Evolutionary conservation across 495 filamentous ascomycete species (phyloP).

Genomic region (Penicillium maclennaniae): DNA sequence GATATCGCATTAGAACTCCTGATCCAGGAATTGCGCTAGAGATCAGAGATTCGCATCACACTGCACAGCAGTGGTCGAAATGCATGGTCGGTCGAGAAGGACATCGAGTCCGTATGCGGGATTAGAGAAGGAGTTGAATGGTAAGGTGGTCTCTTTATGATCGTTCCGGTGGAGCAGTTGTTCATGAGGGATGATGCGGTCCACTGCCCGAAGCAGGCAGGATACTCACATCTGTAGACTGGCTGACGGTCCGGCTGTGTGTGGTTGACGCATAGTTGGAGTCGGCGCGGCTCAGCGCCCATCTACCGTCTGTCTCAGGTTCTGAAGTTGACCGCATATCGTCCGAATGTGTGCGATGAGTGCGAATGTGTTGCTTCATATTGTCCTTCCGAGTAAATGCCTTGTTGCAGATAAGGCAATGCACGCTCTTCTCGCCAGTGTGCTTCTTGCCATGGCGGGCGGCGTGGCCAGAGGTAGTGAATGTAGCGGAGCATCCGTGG

Average conservation of each 20-base stretch:
- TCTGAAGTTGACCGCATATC: constrained; percentile 33
- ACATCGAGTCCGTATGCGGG: background rate
- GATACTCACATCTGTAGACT: constrained; percentile 17
- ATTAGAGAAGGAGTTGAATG: background rate
- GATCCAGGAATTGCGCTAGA: background rate
- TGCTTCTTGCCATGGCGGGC: constrained; percentile 97
- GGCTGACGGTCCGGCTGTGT: constrained; percentile 27
- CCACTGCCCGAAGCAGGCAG: constrained; percentile 7
- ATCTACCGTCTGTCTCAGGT: constrained; percentile 23
- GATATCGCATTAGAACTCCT: background rate
- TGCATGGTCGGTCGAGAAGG: background rate
- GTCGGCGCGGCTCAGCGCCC: constrained; percentile 13
- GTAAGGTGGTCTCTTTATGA: background rate
- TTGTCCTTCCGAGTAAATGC: constrained; percentile 96
- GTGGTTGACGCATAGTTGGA: constrained; percentile 10
- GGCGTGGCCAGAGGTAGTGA: constrained; percentile 94
- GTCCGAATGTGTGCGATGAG: constrained; percentile 55
- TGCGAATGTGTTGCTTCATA: constrained; percentile 96
- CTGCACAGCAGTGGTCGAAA: constrained; percentile 18
- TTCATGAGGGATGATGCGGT: constrained; percentile 9
- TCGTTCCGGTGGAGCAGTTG: background rate
- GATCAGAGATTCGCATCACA: background rate
- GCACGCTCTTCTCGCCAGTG: constrained; percentile 89
- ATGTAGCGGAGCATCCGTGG: constrained; percentile 73
- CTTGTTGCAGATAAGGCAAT: constrained; percentile 86